Evolutionary conservation across 2,329 filamentous ascomycete genomes (phyloP), one percentile per base, ranked within the genome.

Genomic region (Triangularia setosa): DNA sequence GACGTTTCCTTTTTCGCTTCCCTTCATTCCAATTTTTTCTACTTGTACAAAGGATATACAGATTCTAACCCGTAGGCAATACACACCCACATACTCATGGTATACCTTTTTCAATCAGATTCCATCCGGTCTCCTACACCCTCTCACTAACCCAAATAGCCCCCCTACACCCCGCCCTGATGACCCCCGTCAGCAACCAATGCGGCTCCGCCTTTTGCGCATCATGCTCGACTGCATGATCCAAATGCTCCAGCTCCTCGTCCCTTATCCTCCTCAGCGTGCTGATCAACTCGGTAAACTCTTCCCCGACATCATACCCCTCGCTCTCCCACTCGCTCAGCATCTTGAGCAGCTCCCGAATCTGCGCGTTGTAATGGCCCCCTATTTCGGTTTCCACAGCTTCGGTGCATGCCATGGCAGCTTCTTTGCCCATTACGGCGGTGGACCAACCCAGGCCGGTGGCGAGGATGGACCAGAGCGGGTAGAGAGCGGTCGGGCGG

Each of bases 311-410:
- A 55, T 91, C 90, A 74, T 96, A 92, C 0, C 93, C 93, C 58
- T 88, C 83, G 8, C 80, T 82, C 77, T 94, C 86, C 81, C 93
- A 91, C 69, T 89, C 84, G 7, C 85, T 81, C 64, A 92, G 85
- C 89, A 96, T 97, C 67, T 90, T 88, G 44, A 98, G 77, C 71
- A 99, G 79, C 61, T 86, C 84, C 25, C 92, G 82, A 52, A 99
- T 92, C 79, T 99, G 95, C 68, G 88, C 87, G 75, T 98, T 98
- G 76, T 99, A 99, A 79, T 99, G 95, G 27, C 87, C 87, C 2
- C 95, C 95, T 68, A 99, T 99, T 80, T 98, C 95, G 6, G 94
- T 99, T 82, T 99, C 95, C 1, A 99, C 94, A 1, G 95, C 95
- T 78, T 99, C 95, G 0, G 95, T 98, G 75, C 95, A 99, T 12